Conservation (phyloP, 306 rosid species). For the Cicer judaicum region DNA sequence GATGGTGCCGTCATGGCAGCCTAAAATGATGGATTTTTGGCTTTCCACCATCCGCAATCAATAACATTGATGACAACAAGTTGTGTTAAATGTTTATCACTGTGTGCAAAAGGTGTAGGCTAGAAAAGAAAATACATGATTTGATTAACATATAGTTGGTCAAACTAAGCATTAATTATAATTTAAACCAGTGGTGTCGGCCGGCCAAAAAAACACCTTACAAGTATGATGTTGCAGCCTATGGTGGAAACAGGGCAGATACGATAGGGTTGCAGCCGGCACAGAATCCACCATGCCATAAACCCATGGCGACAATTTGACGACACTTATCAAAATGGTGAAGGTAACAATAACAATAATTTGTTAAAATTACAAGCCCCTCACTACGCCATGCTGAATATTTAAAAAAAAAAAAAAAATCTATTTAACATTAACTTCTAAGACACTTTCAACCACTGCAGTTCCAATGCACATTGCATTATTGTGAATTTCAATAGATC, state of each 20-base stretch:
- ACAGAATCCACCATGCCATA: not conserved
- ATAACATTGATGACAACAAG: not conserved
- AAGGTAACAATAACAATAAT: constrained; percentile 26
- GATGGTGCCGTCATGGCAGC: too few species aligned
- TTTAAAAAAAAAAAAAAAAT: not conserved
- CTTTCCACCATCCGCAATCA: too few species aligned
- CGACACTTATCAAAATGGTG: not conserved
- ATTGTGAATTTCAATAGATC: constrained; percentile 17
- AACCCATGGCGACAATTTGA: not conserved
- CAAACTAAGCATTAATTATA: constrained; percentile 30
- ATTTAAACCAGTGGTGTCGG: not conserved
- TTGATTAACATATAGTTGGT: not conserved
- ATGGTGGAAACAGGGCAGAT: not conserved
- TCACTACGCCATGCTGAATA: constrained; percentile 6
- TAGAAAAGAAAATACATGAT: constrained; percentile 27
- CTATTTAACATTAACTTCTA: not conserved
- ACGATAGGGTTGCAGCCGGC: not conserved
- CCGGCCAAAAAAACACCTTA: not conserved
- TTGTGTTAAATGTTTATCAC: not conserved
- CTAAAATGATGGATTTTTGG: too few species aligned
- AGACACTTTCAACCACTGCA: constrained; percentile 21
- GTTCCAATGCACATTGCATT: constrained; percentile 19
- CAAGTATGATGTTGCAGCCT: not conserved
- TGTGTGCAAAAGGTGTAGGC: not conserved
- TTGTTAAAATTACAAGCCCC: not conserved